phyloP scores from a whole-genome alignment of 2,329 filamentous ascomycete genomes.

The Fusarium piperis region DNA sequence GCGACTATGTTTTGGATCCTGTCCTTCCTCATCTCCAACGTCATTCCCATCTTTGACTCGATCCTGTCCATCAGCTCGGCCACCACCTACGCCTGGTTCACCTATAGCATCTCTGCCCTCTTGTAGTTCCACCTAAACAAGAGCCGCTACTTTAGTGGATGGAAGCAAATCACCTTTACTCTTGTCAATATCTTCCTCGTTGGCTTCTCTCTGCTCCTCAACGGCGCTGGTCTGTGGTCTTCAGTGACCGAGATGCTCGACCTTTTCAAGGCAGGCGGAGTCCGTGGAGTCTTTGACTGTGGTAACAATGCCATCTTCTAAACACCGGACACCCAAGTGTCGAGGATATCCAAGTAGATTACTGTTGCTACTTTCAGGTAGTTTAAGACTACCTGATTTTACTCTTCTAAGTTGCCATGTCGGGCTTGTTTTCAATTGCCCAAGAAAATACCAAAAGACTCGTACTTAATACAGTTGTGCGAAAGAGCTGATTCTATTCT shows the following conservation, averaged over 20 bases:
- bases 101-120: slow-evolving; percentile 17
- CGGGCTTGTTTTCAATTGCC: not conserved
- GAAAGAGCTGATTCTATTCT: not conserved
- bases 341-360: not conserved
- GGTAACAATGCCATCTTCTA: slow-evolving; percentile 5
- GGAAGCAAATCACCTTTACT: slow-evolving; percentile 23
- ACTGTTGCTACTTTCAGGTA: not conserved
- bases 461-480: not conserved
- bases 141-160: slow-evolving; percentile 4
- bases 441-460: not conserved
- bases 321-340: not conserved
- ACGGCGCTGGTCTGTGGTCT: slow-evolving; percentile 21
- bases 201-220: slow-evolving; percentile 17
- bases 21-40: slow-evolving; percentile 31
- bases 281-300: slow-evolving; percentile 1
- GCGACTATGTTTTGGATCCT: slow-evolving; percentile 24
- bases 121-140: slow-evolving; percentile 26
- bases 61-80: slow-evolving; percentile 29
- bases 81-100: slow-evolving; percentile 29
- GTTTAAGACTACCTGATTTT: not conserved
- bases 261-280: not conserved
- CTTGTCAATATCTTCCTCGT: slow-evolving; percentile 22
- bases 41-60: slow-evolving; percentile 34
- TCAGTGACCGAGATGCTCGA: slow-evolving; percentile 10
- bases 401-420: not conserved